Evolutionary conservation across 2,329 filamentous ascomycete species (phyloP), one percentile per base, ranked within the genome.

Genomic region (Colletotrichum graminicola): DNA sequence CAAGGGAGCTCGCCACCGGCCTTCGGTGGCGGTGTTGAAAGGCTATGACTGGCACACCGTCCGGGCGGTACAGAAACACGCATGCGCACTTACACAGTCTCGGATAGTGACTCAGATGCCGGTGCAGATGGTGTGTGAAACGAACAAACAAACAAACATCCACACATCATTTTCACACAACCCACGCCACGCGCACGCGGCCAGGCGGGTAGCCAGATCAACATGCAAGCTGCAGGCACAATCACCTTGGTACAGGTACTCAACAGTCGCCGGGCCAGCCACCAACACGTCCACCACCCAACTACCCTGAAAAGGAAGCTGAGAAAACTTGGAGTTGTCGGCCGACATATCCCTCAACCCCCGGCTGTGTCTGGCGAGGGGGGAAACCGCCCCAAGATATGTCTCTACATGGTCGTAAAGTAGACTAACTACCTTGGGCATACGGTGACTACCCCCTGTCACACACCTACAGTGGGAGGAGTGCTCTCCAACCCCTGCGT

Each of bases 291-390:
- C 60, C n/a, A 26, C 47, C 60, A 29, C 21, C 14, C n/a, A 18
- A 29, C 47, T 26, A 54, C 41, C 47, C 23, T n/a, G 18, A 41
- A 52, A 6, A 63, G 34, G 61, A 29, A 52, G 41, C 55, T 51
- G 21, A 16, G 21, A 55, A 21, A 47, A 11, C 52, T 16, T n/a
- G 26, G 43, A 51, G 23, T 52, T 59, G 64, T 63, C 68, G 68
- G 54, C 65, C 68, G 65, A 60, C 41, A 60, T 47, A 47, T 63
- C 51, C 52, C 57, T 45, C 65, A 29, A 63, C 65, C 68, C 39
- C 45, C 57, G 52, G 65, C 57, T 60, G 36, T 10, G 54, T 45
- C 65, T 59, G 29, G 32, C 12, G 6, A 32, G n/a, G 21, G 59
- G 51, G 23, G n/a, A n/a, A n/a, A 23, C n/a, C 52, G 52, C n/a